phyloP scores from a whole-genome alignment of 2,329 filamentous ascomycete genomes.

The Cladophialophora chaetospira region DNA sequence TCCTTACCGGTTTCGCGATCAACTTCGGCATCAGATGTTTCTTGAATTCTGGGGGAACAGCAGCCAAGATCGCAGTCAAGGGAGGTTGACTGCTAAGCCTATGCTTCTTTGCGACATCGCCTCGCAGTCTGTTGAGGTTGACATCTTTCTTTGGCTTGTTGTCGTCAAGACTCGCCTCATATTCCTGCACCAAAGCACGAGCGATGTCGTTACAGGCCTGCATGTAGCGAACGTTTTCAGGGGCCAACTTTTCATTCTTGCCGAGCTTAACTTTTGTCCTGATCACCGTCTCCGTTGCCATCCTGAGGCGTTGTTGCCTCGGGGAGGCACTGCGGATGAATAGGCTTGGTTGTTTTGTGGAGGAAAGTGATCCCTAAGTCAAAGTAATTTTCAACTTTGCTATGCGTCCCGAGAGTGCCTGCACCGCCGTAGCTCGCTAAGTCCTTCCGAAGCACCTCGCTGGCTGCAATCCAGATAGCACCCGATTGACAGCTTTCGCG shows the following conservation, averaged over 20 bases:
- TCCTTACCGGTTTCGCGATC: slow-evolving; percentile 94
- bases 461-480: neutral
- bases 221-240: slow-evolving; percentile 93
- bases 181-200: slow-evolving; percentile 89
- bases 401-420: too few relatives aligned
- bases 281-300: slow-evolving; percentile 66
- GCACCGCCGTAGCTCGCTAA: neutral
- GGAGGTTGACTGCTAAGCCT: slow-evolving; percentile 84
- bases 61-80: slow-evolving; percentile 93
- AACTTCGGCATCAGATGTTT: slow-evolving; percentile 97
- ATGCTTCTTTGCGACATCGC: slow-evolving; percentile 91
- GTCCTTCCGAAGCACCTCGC: slow-evolving; percentile 1
- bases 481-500: neutral
- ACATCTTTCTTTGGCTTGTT: slow-evolving; percentile 77
- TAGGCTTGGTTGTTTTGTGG: too few relatives aligned
- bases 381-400: too few relatives aligned
- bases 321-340: too few relatives aligned
- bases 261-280: slow-evolving; percentile 52
- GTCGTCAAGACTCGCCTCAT: slow-evolving; percentile 76
- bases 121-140: slow-evolving; percentile 86
- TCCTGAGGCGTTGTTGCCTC: neutral
- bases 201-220: slow-evolving; percentile 95
- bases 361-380: too few relatives aligned
- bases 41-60: slow-evolving; percentile 99
- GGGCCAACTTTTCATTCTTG: slow-evolving; percentile 75